Evolutionary conservation across 768 basidiomycete genomes (phyloP).

Genomic region (Lactifluus rugatus): DNA sequence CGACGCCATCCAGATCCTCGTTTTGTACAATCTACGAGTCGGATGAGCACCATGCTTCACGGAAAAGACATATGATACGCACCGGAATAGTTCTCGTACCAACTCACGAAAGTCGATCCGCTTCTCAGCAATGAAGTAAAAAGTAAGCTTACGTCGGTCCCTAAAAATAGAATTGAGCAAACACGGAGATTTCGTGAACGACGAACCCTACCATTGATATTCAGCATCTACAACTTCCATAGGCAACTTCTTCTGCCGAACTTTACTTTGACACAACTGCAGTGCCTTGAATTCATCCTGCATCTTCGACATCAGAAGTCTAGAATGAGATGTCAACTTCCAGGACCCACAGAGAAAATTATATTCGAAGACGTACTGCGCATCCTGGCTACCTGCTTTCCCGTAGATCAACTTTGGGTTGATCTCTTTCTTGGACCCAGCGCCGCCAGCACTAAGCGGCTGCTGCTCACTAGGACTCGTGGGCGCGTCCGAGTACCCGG

Average conservation of each 20-base stretch:
- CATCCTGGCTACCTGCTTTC: slow-evolving; percentile 75
- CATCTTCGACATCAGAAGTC: slow-evolving; percentile 69
- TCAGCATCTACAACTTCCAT: slow-evolving; percentile 99
- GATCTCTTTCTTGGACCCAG: slow-evolving; percentile 73
- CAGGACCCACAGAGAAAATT: neutral
- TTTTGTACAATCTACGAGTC: slow-evolving; percentile 71
- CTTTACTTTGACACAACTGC: slow-evolving; percentile 84
- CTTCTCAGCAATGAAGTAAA: slow-evolving; percentile 95
- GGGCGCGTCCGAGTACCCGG: slow-evolving; percentile 33
- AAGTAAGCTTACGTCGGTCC: slow-evolving; percentile 97
- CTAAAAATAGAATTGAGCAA: slow-evolving; percentile 30
- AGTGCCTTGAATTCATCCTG: slow-evolving; percentile 91
- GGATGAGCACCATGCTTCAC: neutral
- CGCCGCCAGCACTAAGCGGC: slow-evolving; percentile 21
- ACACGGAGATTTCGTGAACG: neutral
- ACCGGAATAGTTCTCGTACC: slow-evolving; percentile 91
- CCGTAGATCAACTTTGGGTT: slow-evolving; percentile 95
- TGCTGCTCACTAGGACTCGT: slow-evolving; percentile 38
- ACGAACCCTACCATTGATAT: slow-evolving; percentile 77
- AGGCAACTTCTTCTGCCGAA: slow-evolving; percentile 85
- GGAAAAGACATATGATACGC: slow-evolving; percentile 19
- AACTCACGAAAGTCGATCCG: slow-evolving; percentile 95
- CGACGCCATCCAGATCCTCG: slow-evolving; percentile 92
- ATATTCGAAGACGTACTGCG: slow-evolving; percentile 46
- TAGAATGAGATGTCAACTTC: slow-evolving; percentile 24